A percentile compares a stretch with the other conserved stretches of the same genome.
phyloP scores from a whole-genome alignment of 805 yeast species.

The Teunomyces aglyptinius region DNA sequence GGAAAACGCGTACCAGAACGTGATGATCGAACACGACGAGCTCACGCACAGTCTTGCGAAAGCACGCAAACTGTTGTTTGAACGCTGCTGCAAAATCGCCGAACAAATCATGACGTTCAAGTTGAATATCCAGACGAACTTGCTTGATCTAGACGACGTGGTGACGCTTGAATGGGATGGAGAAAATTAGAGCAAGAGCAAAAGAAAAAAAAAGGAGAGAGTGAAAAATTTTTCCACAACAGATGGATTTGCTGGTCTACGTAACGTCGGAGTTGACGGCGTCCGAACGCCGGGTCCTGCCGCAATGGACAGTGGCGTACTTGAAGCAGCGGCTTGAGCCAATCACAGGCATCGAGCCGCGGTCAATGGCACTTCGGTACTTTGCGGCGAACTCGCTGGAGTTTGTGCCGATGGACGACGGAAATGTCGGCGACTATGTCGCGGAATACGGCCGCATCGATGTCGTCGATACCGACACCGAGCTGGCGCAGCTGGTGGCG shows the following conservation, averaged over 20 bases:
- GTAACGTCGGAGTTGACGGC: conserved; percentile 66
- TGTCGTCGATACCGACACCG: conserved; percentile 57
- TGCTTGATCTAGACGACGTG: conserved; percentile 56
- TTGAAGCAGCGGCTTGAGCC: conserved; percentile 58
- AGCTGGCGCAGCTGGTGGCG: conserved; percentile 30
- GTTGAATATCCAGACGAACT: conserved; percentile 58
- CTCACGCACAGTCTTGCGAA: conserved; percentile 45
- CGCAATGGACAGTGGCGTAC: conserved; percentile 56
- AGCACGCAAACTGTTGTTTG: conserved; percentile 48
- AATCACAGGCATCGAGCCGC: conserved; percentile 72
- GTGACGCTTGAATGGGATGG: conserved; percentile 38
- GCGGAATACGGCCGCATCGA: conserved; percentile 49
- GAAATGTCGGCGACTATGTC: conserved; percentile 16
- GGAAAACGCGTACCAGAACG: conserved; percentile 45
- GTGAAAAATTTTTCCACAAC: conserved; percentile 3
- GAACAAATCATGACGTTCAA: conserved; percentile 64
- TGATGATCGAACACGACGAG: conserved; percentile 53
- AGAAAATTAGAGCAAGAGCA: background rate
- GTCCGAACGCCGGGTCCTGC: conserved; percentile 65
- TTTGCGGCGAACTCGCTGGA: conserved; percentile 43
- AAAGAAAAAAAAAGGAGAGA: background rate
- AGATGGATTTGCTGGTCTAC: conserved; percentile 49
- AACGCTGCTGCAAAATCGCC: conserved; percentile 56
- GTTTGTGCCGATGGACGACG: conserved; percentile 9
- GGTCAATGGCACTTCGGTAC: conserved; percentile 49